A percentile compares a stretch with the other conserved stretches of the same genome.
Evolutionary conservation across 2,329 filamentous ascomycete genomes (phyloP).

Genomic region (Colletotrichum sp.): DNA sequence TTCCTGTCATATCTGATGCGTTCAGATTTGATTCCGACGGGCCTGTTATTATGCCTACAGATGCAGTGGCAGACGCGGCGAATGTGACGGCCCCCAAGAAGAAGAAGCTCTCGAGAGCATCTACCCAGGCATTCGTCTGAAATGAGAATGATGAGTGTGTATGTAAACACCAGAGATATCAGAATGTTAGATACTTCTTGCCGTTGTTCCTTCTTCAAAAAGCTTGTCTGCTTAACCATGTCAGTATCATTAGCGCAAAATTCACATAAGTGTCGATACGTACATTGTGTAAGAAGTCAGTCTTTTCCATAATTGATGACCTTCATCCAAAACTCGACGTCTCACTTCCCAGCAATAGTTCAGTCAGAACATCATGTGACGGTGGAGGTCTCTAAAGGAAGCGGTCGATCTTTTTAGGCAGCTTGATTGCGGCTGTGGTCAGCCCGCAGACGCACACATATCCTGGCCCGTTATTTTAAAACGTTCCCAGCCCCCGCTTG

Average conservation of each 20-base stretch:
- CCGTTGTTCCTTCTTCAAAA: not conserved
- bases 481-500: not conserved
- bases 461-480: not conserved
- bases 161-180: not conserved
- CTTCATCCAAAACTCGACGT: not conserved
- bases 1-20: not conserved
- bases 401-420: not conserved
- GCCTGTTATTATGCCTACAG: not conserved
- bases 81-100: not conserved
- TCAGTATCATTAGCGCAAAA: not conserved
- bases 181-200: not conserved
- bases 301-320: not conserved
- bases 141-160: accelerated
- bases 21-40: not conserved
- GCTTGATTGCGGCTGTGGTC: not conserved
- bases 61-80: not conserved
- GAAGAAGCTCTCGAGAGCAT: not conserved
- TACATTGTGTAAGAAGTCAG: not conserved
- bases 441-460: not conserved
- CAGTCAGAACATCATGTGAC: not conserved
- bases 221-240: not conserved
- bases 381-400: not conserved
- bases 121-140: not conserved
- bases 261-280: not conserved
- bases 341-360: not conserved